These are phyloP conservation scores for Saccharomycopsis malanga DNA, from an alignment of 805 yeast genomes.

Conservation along the genomic window DNA sequence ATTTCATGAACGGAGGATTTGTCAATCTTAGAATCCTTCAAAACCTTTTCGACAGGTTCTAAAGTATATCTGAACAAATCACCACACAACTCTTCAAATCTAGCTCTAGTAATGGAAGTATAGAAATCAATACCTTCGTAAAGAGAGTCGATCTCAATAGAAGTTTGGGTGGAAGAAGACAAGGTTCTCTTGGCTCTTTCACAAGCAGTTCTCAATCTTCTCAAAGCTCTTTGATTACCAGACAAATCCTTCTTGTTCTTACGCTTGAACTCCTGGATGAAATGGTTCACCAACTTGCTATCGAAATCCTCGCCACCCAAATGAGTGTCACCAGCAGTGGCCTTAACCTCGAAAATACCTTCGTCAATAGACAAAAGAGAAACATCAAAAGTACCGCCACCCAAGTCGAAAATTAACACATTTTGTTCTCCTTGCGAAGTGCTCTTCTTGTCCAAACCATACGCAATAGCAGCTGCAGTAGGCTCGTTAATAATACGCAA, in stretches of 20 bases:
- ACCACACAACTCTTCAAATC: constrained; percentile 94
- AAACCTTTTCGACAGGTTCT: constrained; percentile 92
- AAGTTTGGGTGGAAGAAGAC: constrained; percentile 90
- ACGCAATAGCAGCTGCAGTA: constrained; percentile 97
- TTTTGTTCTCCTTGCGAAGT: constrained; percentile 48
- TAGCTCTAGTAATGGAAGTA: constrained; percentile 93
- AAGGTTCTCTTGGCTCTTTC: constrained; percentile 86
- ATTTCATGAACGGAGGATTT: constrained; percentile 86
- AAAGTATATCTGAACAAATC: constrained; percentile 88
- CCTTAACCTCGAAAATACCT: constrained; percentile 78
- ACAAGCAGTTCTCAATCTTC: constrained; percentile 82
- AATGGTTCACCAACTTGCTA: constrained; percentile 71
- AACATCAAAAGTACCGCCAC: constrained; percentile 87
- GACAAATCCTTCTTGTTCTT: constrained; percentile 75
- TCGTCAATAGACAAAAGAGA: constrained; percentile 70
- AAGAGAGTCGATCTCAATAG: constrained; percentile 89
- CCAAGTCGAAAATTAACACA: constrained; percentile 71
- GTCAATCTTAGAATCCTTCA: constrained; percentile 83
- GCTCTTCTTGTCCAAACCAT: constrained; percentile 63
- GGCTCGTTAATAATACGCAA: constrained; percentile 95
- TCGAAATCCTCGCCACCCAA: constrained; percentile 88
- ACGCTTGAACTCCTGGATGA: constrained; percentile 73
- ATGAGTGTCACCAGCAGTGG: constrained; percentile 64
- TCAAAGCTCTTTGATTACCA: constrained; percentile 71
- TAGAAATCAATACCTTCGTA: constrained; percentile 94